phyloP scores from a whole-genome alignment of 768 basidiomycete species.

The Boletus sensibilis region DNA sequence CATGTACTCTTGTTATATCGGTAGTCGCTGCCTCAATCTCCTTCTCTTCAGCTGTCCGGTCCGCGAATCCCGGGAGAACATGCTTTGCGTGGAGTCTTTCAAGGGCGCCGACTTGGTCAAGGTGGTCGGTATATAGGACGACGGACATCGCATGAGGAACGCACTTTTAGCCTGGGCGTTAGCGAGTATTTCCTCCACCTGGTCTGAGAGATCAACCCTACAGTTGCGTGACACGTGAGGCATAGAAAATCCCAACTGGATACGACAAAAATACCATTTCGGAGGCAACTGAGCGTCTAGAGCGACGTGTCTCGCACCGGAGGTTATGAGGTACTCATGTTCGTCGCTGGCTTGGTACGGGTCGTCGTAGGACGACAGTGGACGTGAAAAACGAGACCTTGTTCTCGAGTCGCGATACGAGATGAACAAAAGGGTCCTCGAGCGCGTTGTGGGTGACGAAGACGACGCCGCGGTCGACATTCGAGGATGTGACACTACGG shows the following conservation, averaged over 20 bases:
- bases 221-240: constrained; percentile 17
- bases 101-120: constrained; percentile 67
- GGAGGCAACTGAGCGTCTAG: constrained; percentile 71
- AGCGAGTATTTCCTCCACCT: constrained; percentile 77
- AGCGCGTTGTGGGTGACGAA: constrained; percentile 62
- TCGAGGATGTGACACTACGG: constrained; percentile 22
- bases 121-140: constrained; percentile 16
- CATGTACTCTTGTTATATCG: constrained; percentile 80
- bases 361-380: constrained; percentile 46
- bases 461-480: constrained; percentile 34
- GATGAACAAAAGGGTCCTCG: constrained; percentile 88
- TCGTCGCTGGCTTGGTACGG: constrained; percentile 50
- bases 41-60: constrained; percentile 89
- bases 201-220: constrained; percentile 92
- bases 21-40: constrained; percentile 87
- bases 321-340: constrained; percentile 60
- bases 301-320: constrained; percentile 43
- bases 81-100: constrained; percentile 97
- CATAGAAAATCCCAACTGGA: neutral
- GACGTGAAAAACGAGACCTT: constrained; percentile 41
- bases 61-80: constrained; percentile 92
- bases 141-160: constrained; percentile 26
- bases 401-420: constrained; percentile 84
- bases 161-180: constrained; percentile 76
- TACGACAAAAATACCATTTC: constrained; percentile 59